A percentile compares a stretch with the other conserved stretches of the same genome.
Conservation (phyloP, 2,329 filamentous ascomycete genomes). For the Dissoconium aciculare region DNA sequence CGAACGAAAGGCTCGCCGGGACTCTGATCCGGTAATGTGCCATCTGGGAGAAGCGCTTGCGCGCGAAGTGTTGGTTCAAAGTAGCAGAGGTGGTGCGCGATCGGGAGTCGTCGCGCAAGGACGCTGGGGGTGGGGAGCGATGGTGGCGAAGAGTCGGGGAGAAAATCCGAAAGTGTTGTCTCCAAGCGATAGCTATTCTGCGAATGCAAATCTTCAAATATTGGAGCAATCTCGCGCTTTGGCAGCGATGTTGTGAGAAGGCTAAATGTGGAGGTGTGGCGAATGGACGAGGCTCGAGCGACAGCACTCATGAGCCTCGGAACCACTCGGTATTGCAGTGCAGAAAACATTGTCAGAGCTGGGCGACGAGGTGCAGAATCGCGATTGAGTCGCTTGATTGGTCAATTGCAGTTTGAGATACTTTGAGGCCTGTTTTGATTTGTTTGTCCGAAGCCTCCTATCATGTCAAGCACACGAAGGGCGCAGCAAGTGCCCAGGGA, state of each 20-base stretch:
- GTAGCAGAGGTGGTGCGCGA: constrained; percentile 72
- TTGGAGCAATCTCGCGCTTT: constrained; percentile 33
- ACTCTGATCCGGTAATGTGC: constrained; percentile 65
- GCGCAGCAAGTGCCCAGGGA: too few species aligned
- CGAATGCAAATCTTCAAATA: constrained; percentile 44
- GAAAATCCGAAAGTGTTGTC: constrained; percentile 10
- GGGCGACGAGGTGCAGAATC: too few species aligned
- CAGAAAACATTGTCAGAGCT: too few species aligned
- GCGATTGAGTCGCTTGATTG: too few species aligned
- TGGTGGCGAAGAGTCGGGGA: constrained; percentile 14
- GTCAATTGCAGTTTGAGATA: too few species aligned
- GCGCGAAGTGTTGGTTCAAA: constrained; percentile 58
- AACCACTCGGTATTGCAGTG: too few species aligned
- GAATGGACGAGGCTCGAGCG: too few species aligned
- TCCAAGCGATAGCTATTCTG: constrained; percentile 11
- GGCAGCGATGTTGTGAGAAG: constrained; percentile 32
- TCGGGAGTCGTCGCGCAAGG: constrained; percentile 32
- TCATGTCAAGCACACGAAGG: too few species aligned
- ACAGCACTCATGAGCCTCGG: too few species aligned
- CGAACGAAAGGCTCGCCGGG: constrained; percentile 58
- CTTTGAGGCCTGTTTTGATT: too few species aligned
- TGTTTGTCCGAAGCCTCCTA: too few species aligned
- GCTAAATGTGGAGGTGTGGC: constrained; percentile 23
- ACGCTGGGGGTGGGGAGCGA: constrained; percentile 21
- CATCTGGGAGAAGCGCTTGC: constrained; percentile 56